Evolutionary conservation across 2,329 filamentous ascomycete species (phyloP), one percentile per base, ranked within the genome.

Genomic region (Colletotrichum orchidophilum): DNA sequence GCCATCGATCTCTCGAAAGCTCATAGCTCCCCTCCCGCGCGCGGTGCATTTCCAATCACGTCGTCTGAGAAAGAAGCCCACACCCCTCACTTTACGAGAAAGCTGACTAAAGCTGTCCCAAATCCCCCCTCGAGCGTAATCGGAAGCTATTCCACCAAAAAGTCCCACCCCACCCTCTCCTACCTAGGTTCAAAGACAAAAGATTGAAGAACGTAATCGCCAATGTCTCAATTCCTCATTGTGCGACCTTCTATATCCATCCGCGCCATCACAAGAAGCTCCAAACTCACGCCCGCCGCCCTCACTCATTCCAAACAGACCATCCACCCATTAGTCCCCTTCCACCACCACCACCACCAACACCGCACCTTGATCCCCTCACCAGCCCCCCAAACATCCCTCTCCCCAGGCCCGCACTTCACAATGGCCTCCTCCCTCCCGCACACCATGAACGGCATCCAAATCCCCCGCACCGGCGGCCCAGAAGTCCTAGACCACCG

Each of bases 401-500:
- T 59, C 46, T 61, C 49, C 35, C 57, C 66, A 3, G 61, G 61
- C 67, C 66, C 70, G 29, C 66, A 64, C 33, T 63, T 59, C 63
- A 60, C 46, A 24, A 73, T 72, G 69, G 66, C 72, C 49, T 57
- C 64, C 61, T 53, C 61, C 26, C 27, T 27, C 49, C 24, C 21
- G 13, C 54, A 62, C 55, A 91, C 88, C 49, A 94, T 94, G 92
- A 91, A 92, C 77, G 93, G 90, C 69, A 86, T 97, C 73, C 83
- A 92, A 57, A 89, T 95, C 75, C 88, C 92, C 76, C 90, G 92
- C 84, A 93, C 86, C 24, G 93, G 93, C 71, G 93, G 91, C 9
- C 85, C 87, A 1, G 92, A 94, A 54, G 92, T 94, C 26, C 83
- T 96, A 24, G 84, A 94, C 77, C 90, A 92, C 81, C 92, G 87